These are phyloP conservation scores for Acacia confusa DNA, from an alignment of 306 rosid genomes.

Conservation along the genomic window DNA sequence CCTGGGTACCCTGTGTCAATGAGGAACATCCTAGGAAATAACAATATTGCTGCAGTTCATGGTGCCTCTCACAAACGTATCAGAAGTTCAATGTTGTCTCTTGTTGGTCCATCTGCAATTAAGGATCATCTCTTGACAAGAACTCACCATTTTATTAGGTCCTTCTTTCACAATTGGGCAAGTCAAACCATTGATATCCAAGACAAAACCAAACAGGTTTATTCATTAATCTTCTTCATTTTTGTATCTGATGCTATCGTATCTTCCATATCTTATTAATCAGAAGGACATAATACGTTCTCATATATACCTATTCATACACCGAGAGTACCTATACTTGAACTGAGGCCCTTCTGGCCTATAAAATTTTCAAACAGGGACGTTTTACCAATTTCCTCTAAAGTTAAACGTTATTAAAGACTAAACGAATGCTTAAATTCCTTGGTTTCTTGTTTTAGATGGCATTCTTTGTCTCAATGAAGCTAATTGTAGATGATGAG, in stretches of 20 bases:
- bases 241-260: not conserved
- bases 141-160: constrained; percentile 54
- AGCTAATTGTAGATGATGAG: constrained; percentile 56
- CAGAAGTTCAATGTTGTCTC: constrained; percentile 61
- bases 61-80: constrained; percentile 65
- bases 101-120: constrained; percentile 52
- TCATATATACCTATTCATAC: too few relatives aligned
- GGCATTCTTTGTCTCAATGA: constrained; percentile 64
- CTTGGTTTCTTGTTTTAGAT: constrained; percentile 40
- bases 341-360: too few relatives aligned
- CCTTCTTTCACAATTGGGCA: constrained; percentile 58
- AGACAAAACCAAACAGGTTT: constrained; percentile 72
- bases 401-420: not conserved
- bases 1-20: constrained; percentile 87
- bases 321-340: too few relatives aligned
- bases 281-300: too few relatives aligned
- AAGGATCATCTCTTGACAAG: constrained; percentile 52
- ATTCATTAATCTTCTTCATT: not conserved
- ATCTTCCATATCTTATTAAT: not conserved
- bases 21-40: constrained; percentile 64
- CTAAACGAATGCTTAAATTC: not conserved
- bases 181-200: constrained; percentile 59
- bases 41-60: constrained; percentile 77
- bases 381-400: too few relatives aligned
- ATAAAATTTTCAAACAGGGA: too few relatives aligned